These are phyloP conservation scores for Breynia disticha DNA, from an alignment of 441 rosid genomes.

Conservation along the genomic window DNA sequence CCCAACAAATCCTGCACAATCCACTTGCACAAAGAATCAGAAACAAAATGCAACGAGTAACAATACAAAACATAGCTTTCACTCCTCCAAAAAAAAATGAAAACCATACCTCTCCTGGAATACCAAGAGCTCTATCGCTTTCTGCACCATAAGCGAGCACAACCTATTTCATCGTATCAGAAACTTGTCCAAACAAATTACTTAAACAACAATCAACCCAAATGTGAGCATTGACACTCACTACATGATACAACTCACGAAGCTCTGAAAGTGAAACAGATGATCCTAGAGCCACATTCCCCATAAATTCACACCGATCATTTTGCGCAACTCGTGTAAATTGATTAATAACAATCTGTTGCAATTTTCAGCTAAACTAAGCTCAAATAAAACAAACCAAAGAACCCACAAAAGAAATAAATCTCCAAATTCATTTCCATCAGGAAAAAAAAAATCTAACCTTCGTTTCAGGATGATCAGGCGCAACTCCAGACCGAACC, in stretches of 20 bases:
- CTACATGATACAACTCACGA: conserved; percentile 67
- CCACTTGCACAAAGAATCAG: not conserved
- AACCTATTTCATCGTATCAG: conserved; percentile 40
- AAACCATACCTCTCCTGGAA: conserved; percentile 71
- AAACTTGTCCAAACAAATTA: conserved; percentile 4
- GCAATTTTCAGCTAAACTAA: conserved; percentile 42
- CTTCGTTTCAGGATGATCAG: conserved; percentile 96
- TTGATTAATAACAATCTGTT: conserved; percentile 78
- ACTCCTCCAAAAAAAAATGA: not conserved
- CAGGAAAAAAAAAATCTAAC: conserved; percentile 16
- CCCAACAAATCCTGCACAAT: conserved; percentile 49
- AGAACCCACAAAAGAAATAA: not conserved
- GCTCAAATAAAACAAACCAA: conserved; percentile 25
- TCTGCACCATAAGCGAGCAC: conserved; percentile 95
- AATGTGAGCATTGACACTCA: conserved; percentile 15
- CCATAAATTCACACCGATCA: conserved; percentile 58
- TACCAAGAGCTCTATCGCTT: conserved; percentile 73
- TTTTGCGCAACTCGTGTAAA: conserved; percentile 68
- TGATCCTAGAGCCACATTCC: conserved; percentile 65
- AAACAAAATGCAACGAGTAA: conserved; percentile 2
- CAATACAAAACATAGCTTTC: not conserved
- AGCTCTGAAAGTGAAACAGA: conserved; percentile 66
- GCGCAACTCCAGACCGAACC: conserved; percentile 90
- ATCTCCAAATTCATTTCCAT: not conserved
- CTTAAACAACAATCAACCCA: not conserved